phyloP scores from a whole-genome alignment of 176 grass and related monocot species.

The Eleusine coracana region DNA sequence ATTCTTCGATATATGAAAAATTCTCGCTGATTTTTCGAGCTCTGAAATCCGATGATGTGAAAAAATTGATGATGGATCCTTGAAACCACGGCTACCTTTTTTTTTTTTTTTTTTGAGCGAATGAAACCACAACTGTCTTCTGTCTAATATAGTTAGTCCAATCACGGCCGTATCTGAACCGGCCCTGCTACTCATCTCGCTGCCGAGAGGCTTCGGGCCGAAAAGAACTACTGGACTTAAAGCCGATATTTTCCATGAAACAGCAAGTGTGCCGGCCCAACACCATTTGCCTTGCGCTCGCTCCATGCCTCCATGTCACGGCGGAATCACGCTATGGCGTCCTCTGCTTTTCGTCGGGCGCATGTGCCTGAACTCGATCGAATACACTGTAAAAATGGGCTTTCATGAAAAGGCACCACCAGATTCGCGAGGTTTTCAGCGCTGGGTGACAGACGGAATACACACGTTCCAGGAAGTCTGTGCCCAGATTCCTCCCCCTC shows the following conservation, averaged over 20 bases:
- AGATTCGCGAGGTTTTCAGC: slow-evolving; percentile 22
- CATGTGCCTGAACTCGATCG: neutral
- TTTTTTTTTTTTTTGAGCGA: too few relatives aligned
- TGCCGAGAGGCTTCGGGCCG: neutral
- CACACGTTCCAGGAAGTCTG: neutral
- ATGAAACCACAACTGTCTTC: too few relatives aligned
- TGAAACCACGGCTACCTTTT: too few relatives aligned
- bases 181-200: neutral
- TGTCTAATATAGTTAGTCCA: too few relatives aligned
- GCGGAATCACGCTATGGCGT: too few relatives aligned
- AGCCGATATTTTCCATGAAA: neutral
- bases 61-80: too few relatives aligned
- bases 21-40: too few relatives aligned
- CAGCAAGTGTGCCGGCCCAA: neutral
- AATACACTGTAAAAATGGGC: slow-evolving; percentile 11
- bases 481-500: neutral
- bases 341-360: too few relatives aligned
- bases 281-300: neutral
- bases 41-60: too few relatives aligned
- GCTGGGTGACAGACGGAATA: neutral
- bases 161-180: neutral
- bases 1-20: too few relatives aligned
- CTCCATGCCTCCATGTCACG: too few relatives aligned
- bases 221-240: neutral
- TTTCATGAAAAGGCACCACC: slow-evolving; percentile 29